Base-by-base conservation (phyloP, 164 flowering plant species). In the Warburgia ugandensis region DNA sequence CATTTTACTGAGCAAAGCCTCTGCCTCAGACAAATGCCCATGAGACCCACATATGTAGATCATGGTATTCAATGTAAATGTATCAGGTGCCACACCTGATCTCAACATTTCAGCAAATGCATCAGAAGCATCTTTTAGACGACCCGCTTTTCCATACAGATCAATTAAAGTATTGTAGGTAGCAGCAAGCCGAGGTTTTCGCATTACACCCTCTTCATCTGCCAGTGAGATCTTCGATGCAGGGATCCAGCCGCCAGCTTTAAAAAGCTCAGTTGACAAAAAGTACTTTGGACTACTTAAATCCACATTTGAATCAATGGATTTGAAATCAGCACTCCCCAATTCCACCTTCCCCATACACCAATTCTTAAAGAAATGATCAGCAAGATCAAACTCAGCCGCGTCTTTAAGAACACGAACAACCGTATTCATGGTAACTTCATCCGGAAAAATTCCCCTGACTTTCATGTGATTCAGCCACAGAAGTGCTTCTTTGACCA, bases 1-100 rank as follows among this genome's bases (percentile, higher is more conserved):
- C 96, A 87, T 87, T 68, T 65, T 85, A 52, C 60, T 72, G 75
- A 87, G 68, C 50, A 87, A 54, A 1, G 68, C 67, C 27, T 58
- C 62, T 45, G 77, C 90, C 70, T 87, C 88, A n/a, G 70, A 78
- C 29, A 85, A 58, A 56, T 39, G 73, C 32, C 82, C 91, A 73
- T 80, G 70, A 65, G 81, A 85, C 6, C 95, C 96, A 56, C 68
- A 81, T 20, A 87, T 72, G 72, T 92, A 95, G 48, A 92, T 83
- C 88, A 92, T 79, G 14, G 95, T 85, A 65, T 87, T 92, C 68
- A 92, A 87, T 45, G 98, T 92, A 45, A 92, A 78, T 0, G 84
- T 81, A 46, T 67, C 84, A 3, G 86, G 96, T 21, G 69, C 56
- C 32, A 85, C 66, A 16, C 95, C 96, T 59, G 75, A 78, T 22